These are phyloP conservation scores for Fusarium humuli DNA, from an alignment of 2,329 filamentous ascomycete species.

Conservation along the genomic window DNA sequence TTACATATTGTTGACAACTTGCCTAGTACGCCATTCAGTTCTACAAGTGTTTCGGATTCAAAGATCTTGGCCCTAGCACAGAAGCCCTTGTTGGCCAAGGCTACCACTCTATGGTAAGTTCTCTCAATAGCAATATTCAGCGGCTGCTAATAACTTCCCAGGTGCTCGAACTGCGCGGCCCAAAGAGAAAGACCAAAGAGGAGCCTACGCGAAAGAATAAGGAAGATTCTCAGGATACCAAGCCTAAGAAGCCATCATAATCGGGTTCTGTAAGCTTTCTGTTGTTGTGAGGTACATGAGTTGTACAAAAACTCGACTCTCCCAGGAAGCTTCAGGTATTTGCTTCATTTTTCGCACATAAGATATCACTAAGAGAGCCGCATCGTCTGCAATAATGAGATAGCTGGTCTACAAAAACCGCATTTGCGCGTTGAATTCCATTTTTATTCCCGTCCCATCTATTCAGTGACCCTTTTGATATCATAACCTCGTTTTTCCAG, in stretches of 20 bases:
- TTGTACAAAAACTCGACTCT: slow-evolving; percentile 4
- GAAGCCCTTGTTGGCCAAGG: slow-evolving; percentile 81
- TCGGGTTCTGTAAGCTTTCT: slow-evolving; percentile 1
- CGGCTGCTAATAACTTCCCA: slow-evolving; percentile 10
- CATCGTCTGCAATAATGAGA: slow-evolving; percentile 35
- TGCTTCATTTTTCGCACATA: slow-evolving; percentile 16
- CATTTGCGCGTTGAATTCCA: slow-evolving; percentile 11
- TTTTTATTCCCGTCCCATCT: slow-evolving; percentile 1
- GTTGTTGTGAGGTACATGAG: background rate
- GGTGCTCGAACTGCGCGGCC: slow-evolving; percentile 44
- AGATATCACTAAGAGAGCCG: slow-evolving; percentile 21
- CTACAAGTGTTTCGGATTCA: slow-evolving; percentile 82
- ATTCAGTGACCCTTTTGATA: slow-evolving; percentile 24
- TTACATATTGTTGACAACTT: slow-evolving; percentile 1
- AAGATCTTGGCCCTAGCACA: slow-evolving; percentile 73
- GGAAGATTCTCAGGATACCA: slow-evolving; percentile 29
- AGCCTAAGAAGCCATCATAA: slow-evolving; percentile 22
- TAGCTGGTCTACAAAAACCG: slow-evolving; percentile 38
- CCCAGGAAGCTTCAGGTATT: slow-evolving; percentile 11
- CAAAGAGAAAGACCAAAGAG: slow-evolving; percentile 44
- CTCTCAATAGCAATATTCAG: background rate
- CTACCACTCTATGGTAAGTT: slow-evolving; percentile 83
- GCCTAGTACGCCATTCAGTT: slow-evolving; percentile 73
- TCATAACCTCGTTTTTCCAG: slow-evolving; percentile 15
- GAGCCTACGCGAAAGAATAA: slow-evolving; percentile 35